Evolutionary conservation across 2,329 filamentous ascomycete species (phyloP).

Genomic region (Ophiostoma piceae): DNA sequence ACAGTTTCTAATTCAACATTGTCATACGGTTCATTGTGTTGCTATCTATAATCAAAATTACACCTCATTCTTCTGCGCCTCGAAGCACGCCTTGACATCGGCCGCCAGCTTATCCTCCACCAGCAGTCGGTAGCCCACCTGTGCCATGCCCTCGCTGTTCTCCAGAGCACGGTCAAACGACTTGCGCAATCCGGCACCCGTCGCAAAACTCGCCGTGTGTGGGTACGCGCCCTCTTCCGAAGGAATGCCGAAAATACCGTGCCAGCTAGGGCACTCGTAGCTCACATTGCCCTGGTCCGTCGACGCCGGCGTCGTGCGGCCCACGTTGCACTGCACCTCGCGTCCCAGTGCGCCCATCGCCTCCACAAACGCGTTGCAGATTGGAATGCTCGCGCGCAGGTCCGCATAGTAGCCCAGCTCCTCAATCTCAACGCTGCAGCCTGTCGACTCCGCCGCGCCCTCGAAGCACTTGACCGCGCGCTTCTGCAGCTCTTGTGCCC

Average conservation of each 20-base stretch:
- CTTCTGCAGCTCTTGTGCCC: slow-evolving; percentile 33
- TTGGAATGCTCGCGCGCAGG: slow-evolving; percentile 35
- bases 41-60: background rate
- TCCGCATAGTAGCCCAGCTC: slow-evolving; percentile 34
- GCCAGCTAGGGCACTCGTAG: slow-evolving; percentile 47
- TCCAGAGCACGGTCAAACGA: slow-evolving; percentile 21
- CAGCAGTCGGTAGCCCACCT: slow-evolving; percentile 20
- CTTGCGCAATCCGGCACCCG: slow-evolving; percentile 18
- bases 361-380: slow-evolving; percentile 40
- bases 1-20: background rate
- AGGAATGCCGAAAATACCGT: slow-evolving; percentile 29
- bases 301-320: slow-evolving; percentile 39
- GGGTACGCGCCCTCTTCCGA: slow-evolving; percentile 20
- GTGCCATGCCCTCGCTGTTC: slow-evolving; percentile 23
- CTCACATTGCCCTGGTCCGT: slow-evolving; percentile 52
- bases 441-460: slow-evolving; percentile 36
- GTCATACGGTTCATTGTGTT: background rate
- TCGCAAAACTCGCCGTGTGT: slow-evolving; percentile 21
- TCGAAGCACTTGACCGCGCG: slow-evolving; percentile 34
- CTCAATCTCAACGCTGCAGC: slow-evolving; percentile 31
- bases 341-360: slow-evolving; percentile 19
- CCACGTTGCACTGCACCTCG: slow-evolving; percentile 35
- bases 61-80: slow-evolving; percentile 23
- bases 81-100: slow-evolving; percentile 38
- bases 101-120: slow-evolving; percentile 21